A percentile compares a stretch with the other conserved stretches of the same genome.
phyloP scores from a whole-genome alignment of 768 basidiomycete genomes.

The Daedalea quercina region DNA sequence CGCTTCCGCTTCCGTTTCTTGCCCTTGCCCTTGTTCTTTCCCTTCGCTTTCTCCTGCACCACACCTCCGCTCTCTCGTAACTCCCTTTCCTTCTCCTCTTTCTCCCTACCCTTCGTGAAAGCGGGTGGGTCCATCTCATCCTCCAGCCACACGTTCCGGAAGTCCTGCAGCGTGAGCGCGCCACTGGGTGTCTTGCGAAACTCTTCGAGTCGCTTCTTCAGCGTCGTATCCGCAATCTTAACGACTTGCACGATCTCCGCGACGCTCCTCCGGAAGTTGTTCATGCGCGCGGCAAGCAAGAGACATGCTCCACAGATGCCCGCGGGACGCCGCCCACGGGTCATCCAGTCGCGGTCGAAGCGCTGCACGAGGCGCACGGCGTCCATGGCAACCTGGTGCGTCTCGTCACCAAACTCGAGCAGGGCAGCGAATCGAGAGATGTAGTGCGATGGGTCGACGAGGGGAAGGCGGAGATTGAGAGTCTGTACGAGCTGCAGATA shows the following conservation, averaged over 20 bases:
- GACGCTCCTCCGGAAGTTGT: conserved; percentile 88
- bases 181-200: conserved; percentile 90
- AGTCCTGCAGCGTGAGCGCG: conserved; percentile 80
- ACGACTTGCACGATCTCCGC: conserved; percentile 98
- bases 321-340: conserved; percentile 88
- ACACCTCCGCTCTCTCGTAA: conserved; percentile 23
- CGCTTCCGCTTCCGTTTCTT: conserved; percentile 34
- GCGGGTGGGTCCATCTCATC: conserved; percentile 92
- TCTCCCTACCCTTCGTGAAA: conserved; percentile 70
- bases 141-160: conserved; percentile 84
- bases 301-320: conserved; percentile 97
- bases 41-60: conserved; percentile 21
- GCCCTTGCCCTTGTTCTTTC: conserved; percentile 26
- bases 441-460: conserved; percentile 95
- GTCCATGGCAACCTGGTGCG: conserved; percentile 85
- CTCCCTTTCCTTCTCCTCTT: conserved; percentile 50
- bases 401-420: conserved; percentile 95
- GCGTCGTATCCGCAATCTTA: conserved; percentile 94
- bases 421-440: conserved; percentile 92
- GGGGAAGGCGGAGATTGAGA: conserved; percentile 76
- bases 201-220: conserved; percentile 90
- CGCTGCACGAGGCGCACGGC: conserved; percentile 90
- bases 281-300: conserved; percentile 95
- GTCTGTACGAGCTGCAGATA: conserved; percentile 92
- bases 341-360: conserved; percentile 97